These are phyloP conservation scores for Aureobasidium sp. DNA, from an alignment of 2,329 filamentous ascomycete species.

Conservation along the genomic window DNA sequence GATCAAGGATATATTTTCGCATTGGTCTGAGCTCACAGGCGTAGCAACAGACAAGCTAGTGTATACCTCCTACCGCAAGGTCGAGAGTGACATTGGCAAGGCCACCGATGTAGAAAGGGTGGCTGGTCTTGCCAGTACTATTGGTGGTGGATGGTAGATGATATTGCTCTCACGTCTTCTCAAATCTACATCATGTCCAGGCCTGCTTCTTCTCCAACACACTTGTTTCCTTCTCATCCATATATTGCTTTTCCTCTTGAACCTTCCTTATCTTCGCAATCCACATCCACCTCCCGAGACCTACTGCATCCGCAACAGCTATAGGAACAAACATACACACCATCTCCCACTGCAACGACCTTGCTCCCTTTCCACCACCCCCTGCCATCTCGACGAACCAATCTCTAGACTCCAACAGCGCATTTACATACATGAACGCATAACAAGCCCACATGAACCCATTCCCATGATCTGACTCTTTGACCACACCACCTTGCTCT, in stretches of 20 bases:
- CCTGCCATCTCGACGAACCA: not conserved
- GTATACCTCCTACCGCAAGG: constrained; percentile 82
- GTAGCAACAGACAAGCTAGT: constrained; percentile 64
- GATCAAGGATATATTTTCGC: constrained; percentile 59
- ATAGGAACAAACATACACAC: not conserved
- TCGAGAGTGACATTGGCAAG: constrained; percentile 92
- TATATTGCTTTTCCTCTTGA: not conserved
- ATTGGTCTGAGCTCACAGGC: constrained; percentile 68
- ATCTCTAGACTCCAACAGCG: not conserved
- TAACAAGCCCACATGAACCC: not conserved
- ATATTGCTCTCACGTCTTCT: not conserved
- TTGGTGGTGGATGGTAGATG: constrained; percentile 80
- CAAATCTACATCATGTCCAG: not conserved
- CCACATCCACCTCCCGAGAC: not conserved
- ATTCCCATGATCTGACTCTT: not conserved
- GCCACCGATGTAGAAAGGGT: constrained; percentile 69
- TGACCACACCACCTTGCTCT: not conserved
- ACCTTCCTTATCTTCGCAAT: not conserved
- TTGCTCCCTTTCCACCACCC: no score
- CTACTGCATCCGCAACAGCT: not conserved
- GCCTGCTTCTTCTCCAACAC: not conserved
- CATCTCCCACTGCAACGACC: not conserved
- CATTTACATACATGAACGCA: not conserved
- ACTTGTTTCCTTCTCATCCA: not conserved
- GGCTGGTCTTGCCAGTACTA: constrained; percentile 79